phyloP scores from a whole-genome alignment of 1,284 basidiomycete genomes.

The Tranzscheliella williamsii region DNA sequence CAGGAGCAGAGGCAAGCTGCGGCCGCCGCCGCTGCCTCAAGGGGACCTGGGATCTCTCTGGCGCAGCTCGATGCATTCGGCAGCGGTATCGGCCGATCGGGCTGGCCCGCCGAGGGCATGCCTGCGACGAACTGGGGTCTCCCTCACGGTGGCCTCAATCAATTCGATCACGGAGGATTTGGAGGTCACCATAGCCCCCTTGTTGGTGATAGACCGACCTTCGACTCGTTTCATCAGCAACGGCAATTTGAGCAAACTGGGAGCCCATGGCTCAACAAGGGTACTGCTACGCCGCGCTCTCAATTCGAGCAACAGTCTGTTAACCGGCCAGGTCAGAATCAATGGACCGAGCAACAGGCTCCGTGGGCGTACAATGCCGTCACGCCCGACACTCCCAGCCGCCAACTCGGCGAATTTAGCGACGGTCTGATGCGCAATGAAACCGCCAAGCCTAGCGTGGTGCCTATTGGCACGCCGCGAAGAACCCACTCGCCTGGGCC shows the following conservation, averaged over 20 bases:
- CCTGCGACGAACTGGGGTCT: constrained; percentile 24
- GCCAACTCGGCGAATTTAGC: constrained; percentile 23
- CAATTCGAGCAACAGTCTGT: constrained; percentile 15
- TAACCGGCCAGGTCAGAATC: constrained; percentile 3
- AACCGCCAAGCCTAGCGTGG: constrained; percentile 14
- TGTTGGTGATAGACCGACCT: constrained; percentile 19
- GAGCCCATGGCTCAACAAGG: constrained; percentile 32
- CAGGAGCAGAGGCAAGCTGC: constrained; percentile 41
- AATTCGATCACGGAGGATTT: constrained; percentile 28
- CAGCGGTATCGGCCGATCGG: constrained; percentile 19
- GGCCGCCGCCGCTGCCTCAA: constrained; percentile 27
- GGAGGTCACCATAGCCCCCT: constrained; percentile 25
- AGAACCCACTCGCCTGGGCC: constrained; percentile 33
- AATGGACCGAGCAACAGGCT: constrained; percentile 27
- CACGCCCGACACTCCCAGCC: constrained; percentile 26
- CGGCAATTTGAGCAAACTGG: constrained; percentile 17
- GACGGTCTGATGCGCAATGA: constrained; percentile 25
- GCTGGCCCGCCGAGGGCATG: constrained; percentile 16
- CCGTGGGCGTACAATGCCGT: constrained; percentile 21
- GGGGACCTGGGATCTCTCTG: constrained; percentile 24
- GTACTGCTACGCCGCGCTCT: constrained; percentile 21
- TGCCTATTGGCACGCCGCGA: constrained; percentile 41
- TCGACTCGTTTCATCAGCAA: constrained; percentile 23
- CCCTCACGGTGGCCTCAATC: constrained; percentile 19
- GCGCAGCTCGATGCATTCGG: constrained; percentile 28